phyloP scores from a whole-genome alignment of 345 rosid genomes.

The Capsella bursapastoris region DNA sequence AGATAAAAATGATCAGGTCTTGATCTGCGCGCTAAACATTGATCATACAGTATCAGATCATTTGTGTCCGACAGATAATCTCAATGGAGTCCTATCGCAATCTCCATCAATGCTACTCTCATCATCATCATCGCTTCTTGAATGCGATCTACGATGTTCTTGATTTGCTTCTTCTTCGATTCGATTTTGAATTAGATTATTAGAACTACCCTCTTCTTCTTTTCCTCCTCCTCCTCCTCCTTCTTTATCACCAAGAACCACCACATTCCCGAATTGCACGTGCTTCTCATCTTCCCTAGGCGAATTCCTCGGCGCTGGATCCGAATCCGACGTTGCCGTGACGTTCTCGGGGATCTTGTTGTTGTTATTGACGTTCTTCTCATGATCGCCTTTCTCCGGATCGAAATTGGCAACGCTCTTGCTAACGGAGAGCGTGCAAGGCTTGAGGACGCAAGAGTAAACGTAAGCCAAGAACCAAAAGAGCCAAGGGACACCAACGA shows the following conservation, averaged over 20 bases:
- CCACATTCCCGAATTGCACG: conserved; percentile 59
- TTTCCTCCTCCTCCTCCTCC: background rate
- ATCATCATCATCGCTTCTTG: conserved; percentile 36
- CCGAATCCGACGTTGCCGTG: conserved; percentile 24
- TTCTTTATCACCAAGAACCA: conserved; percentile 45
- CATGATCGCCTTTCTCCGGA: conserved; percentile 31
- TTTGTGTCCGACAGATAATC: conserved; percentile 32
- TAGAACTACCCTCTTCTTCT: conserved; percentile 23
- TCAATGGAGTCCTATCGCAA: conserved; percentile 41
- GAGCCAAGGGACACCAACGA: conserved; percentile 70
- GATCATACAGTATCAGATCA: conserved; percentile 23
- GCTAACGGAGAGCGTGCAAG: conserved; percentile 24
- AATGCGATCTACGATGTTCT: conserved; percentile 20
- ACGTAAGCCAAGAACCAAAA: conserved; percentile 68
- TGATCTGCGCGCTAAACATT: conserved; percentile 14
- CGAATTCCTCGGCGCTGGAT: conserved; percentile 4
- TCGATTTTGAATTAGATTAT: conserved; percentile 29
- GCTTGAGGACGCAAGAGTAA: conserved; percentile 54
- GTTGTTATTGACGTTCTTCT: background rate
- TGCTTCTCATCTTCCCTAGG: conserved; percentile 46
- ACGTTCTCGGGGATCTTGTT: conserved; percentile 6
- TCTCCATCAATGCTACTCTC: conserved; percentile 22
- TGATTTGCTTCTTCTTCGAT: background rate
- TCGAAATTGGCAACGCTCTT: conserved; percentile 30
- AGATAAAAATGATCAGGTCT: conserved; percentile 11